A percentile compares a stretch with the other conserved stretches of the same genome.
Evolutionary conservation across 129 eudicot species (phyloP).

Genomic region (Flaveria sonorensis): DNA sequence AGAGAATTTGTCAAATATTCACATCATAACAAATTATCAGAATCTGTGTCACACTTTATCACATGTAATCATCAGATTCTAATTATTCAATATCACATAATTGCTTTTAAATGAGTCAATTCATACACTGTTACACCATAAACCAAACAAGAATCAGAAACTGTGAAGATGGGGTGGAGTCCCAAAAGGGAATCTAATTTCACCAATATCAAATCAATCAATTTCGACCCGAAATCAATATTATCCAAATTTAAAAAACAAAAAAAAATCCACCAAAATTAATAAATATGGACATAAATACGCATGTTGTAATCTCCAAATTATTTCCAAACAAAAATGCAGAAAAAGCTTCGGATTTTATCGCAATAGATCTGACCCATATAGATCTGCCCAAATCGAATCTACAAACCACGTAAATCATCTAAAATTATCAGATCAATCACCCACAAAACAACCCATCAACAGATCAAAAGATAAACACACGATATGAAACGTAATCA

Average conservation of each 20-base stretch:
- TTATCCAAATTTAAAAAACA: neutral
- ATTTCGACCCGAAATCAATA: slow-evolving; percentile 12
- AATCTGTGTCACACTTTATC: neutral
- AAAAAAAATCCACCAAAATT: neutral
- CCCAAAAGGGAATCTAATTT: neutral
- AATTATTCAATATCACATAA: neutral
- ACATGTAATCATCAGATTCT: neutral
- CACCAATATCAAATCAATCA: slow-evolving; percentile 18
- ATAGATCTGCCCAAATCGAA: slow-evolving; percentile 34
- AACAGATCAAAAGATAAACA: slow-evolving; percentile 1
- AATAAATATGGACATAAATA: neutral
- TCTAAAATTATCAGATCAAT: slow-evolving; percentile 19
- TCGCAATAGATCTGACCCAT: slow-evolving; percentile 35
- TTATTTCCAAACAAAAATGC: slow-evolving; percentile 7
- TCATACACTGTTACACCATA: neutral
- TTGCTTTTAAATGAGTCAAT: neutral
- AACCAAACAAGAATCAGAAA: neutral
- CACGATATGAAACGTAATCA: neutral
- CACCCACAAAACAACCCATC: slow-evolving; percentile 18
- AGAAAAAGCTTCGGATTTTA: slow-evolving; percentile 13
- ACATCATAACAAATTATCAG: neutral
- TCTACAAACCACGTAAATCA: neutral
- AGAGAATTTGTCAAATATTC: neutral
- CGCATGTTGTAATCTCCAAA: neutral
- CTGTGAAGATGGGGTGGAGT: neutral